These are phyloP conservation scores for Alternaria infectoria DNA, from an alignment of 2,329 filamentous ascomycete species.

Conservation along the genomic window DNA sequence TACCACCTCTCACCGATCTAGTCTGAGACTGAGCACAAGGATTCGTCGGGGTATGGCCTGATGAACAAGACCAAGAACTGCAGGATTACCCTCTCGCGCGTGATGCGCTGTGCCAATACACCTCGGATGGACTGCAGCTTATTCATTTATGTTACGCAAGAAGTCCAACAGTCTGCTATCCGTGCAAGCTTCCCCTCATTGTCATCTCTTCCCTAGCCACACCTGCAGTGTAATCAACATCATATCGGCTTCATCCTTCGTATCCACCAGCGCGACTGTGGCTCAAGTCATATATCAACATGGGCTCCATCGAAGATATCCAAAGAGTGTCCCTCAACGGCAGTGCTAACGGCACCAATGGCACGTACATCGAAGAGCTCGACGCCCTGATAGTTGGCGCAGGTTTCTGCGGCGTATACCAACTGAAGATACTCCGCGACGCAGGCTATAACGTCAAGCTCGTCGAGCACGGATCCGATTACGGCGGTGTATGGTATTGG, in stretches of 20 bases:
- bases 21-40: background rate
- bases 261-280: background rate
- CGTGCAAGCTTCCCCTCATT: background rate
- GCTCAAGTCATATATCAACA: background rate
- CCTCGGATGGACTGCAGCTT: background rate
- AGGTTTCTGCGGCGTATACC: conserved; percentile 38
- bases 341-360: background rate
- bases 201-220: background rate
- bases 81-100: background rate
- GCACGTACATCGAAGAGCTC: conserved; percentile 8
- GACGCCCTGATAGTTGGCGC: conserved; percentile 37
- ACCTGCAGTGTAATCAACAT: background rate
- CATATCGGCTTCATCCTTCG: background rate
- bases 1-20: background rate
- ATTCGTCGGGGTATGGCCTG: background rate
- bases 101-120: background rate
- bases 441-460: conserved; percentile 29
- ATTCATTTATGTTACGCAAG: background rate
- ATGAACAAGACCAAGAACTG: background rate
- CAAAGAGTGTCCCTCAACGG: background rate
- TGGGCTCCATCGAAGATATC: conserved; percentile 7
- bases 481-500: conserved; percentile 37
- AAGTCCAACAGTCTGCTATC: background rate
- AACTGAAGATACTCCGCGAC: conserved; percentile 33
- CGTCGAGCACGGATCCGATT: conserved; percentile 23